These are phyloP conservation scores for Calocybe gangraenosa DNA, from an alignment of 768 basidiomycete genomes.

Conservation along the genomic window DNA sequence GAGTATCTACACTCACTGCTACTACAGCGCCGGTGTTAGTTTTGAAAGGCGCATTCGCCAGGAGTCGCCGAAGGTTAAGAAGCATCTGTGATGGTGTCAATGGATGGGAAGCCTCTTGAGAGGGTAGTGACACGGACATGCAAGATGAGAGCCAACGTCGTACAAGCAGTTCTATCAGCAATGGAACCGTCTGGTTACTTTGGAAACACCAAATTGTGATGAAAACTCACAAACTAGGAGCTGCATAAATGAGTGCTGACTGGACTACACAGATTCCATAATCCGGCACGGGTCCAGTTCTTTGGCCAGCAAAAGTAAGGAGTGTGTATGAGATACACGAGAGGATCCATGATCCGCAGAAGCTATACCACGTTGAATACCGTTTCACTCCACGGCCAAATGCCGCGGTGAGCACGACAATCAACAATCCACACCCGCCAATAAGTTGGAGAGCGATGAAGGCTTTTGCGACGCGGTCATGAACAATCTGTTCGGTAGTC, in stretches of 20 bases:
- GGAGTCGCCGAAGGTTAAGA: slow-evolving; percentile 21
- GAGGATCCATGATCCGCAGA: slow-evolving; percentile 26
- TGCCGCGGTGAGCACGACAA: slow-evolving; percentile 24
- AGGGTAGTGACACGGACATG: slow-evolving; percentile 18
- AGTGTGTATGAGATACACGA: slow-evolving; percentile 27
- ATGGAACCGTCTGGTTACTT: not conserved
- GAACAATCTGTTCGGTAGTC: not conserved
- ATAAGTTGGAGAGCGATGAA: slow-evolving; percentile 26
- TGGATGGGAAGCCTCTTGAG: not conserved
- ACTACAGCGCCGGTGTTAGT: slow-evolving; percentile 16
- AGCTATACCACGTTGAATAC: slow-evolving; percentile 30
- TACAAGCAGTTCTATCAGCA: slow-evolving; percentile 21
- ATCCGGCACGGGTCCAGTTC: slow-evolving; percentile 19
- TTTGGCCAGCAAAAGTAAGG: slow-evolving; percentile 27
- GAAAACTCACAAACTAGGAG: slow-evolving; percentile 25
- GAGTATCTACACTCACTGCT: slow-evolving; percentile 14
- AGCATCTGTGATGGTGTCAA: slow-evolving; percentile 19
- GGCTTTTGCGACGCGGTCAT: slow-evolving; percentile 18
- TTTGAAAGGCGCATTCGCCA: slow-evolving; percentile 14
- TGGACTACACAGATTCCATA: slow-evolving; percentile 24
- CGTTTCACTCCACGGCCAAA: slow-evolving; percentile 23
- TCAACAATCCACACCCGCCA: slow-evolving; percentile 19
- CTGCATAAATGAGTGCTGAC: slow-evolving; percentile 26
- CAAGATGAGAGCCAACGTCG: slow-evolving; percentile 25
- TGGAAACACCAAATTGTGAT: not conserved